A percentile compares a stretch with the other conserved stretches of the same genome.
These are phyloP conservation scores for Cetraspora pellucida DNA, from an alignment of 192 early-diverging fungal species.

Conservation along the genomic window DNA sequence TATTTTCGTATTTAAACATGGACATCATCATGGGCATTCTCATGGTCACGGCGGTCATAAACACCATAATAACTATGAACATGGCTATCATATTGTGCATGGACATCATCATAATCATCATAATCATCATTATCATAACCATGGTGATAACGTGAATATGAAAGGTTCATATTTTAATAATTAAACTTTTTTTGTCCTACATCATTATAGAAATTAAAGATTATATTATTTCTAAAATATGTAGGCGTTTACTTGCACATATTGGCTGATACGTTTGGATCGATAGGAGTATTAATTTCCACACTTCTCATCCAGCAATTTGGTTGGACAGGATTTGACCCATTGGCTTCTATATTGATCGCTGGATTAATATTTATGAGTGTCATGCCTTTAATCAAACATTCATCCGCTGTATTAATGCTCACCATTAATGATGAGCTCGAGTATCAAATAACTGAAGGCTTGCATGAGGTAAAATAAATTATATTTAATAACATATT, in stretches of 20 bases:
- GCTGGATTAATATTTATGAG: conserved; percentile 82
- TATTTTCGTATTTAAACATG: conserved; percentile 90
- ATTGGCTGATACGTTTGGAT: conserved; percentile 92
- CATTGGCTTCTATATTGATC: conserved; percentile 91
- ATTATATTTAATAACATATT: background rate
- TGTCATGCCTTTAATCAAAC: conserved; percentile 81
- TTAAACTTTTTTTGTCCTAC: background rate
- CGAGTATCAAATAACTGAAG: conserved; percentile 47
- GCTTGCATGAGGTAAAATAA: conserved; percentile 48
- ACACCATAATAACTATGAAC: conserved; percentile 47
- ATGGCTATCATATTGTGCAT: conserved; percentile 43
- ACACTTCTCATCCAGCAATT: conserved; percentile 85
- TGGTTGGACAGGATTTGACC: conserved; percentile 96
- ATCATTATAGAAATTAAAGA: background rate
- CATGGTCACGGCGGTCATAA: conserved; percentile 58
- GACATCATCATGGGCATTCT: conserved; percentile 66
- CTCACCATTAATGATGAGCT: conserved; percentile 46
- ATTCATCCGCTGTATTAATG: conserved; percentile 64
- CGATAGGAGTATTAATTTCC: conserved; percentile 95
- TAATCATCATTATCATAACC: conserved; percentile 56
- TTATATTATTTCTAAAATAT: background rate
- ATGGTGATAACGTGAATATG: conserved; percentile 85
- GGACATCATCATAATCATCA: conserved; percentile 34
- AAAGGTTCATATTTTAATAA: conserved; percentile 53
- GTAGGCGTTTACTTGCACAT: conserved; percentile 89